phyloP scores from a whole-genome alignment of 768 basidiomycete species.

The Boletus patriciae region DNA sequence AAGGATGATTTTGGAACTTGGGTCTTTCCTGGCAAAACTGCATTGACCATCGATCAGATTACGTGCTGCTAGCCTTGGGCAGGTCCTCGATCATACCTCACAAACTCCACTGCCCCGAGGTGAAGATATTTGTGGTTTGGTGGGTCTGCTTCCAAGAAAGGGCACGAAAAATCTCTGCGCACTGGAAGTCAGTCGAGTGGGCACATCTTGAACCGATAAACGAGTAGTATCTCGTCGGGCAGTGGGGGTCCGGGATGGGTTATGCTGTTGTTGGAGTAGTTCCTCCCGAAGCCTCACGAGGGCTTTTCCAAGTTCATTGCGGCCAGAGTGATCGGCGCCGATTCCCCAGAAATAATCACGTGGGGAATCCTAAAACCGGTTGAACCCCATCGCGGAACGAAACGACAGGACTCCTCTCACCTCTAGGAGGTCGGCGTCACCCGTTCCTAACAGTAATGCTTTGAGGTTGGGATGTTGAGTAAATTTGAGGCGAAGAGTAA shows the following conservation, averaged over 20 bases:
- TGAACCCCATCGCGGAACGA: background rate
- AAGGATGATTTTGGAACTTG: slow-evolving; percentile 58
- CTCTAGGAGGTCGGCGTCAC: slow-evolving; percentile 68
- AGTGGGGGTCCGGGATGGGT: slow-evolving; percentile 28
- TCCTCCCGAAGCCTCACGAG: slow-evolving; percentile 60
- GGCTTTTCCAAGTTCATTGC: slow-evolving; percentile 74
- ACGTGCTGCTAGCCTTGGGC: background rate
- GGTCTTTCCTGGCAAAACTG: slow-evolving; percentile 56
- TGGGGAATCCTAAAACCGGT: slow-evolving; percentile 55
- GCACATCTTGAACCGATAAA: slow-evolving; percentile 32
- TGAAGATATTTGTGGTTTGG: slow-evolving; percentile 1
- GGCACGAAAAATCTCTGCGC: slow-evolving; percentile 8
- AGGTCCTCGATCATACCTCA: slow-evolving; percentile 24
- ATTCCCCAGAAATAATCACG: slow-evolving; percentile 80
- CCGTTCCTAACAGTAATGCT: slow-evolving; percentile 60
- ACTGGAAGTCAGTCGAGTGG: slow-evolving; percentile 4
- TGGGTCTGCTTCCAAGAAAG: background rate
- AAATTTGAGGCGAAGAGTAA: slow-evolving; percentile 65
- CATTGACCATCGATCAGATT: slow-evolving; percentile 27
- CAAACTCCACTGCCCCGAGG: slow-evolving; percentile 24
- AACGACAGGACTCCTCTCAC: slow-evolving; percentile 34
- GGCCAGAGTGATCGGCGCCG: slow-evolving; percentile 62
- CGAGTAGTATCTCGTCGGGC: slow-evolving; percentile 31
- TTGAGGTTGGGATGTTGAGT: slow-evolving; percentile 63
- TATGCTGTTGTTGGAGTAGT: slow-evolving; percentile 40